phyloP scores from a whole-genome alignment of 495 filamentous ascomycete species.

The Penicillium angulare region DNA sequence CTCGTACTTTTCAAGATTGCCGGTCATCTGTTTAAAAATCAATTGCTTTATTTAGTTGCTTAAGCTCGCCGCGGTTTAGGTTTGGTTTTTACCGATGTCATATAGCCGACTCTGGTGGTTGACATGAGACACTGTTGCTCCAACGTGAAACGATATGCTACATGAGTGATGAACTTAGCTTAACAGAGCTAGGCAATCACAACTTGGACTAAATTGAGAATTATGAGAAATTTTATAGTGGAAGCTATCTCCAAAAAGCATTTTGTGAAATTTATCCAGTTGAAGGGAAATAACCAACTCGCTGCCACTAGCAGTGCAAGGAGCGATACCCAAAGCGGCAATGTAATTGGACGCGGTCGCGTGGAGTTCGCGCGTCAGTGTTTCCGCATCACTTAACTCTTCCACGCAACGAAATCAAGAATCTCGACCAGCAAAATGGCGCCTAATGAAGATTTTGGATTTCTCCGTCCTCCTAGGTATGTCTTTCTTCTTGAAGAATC shows the following conservation, averaged over 20 bases:
- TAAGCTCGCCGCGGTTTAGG: background rate
- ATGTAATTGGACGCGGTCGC: constrained; percentile 33
- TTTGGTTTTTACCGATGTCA: background rate
- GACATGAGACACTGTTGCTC: too few species aligned
- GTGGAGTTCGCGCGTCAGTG: constrained; percentile 15
- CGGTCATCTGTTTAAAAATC: background rate
- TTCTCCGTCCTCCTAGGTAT: constrained; percentile 40
- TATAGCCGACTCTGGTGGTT: background rate
- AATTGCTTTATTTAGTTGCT: too few species aligned
- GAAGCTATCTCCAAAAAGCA: background rate
- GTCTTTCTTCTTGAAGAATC: background rate
- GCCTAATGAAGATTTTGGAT: constrained; percentile 27
- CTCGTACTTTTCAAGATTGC: too few species aligned
- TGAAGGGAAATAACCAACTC: background rate
- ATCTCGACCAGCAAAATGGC: constrained; percentile 26
- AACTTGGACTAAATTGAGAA: too few species aligned
- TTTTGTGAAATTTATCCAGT: background rate
- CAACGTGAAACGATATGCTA: too few species aligned
- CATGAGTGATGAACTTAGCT: too few species aligned
- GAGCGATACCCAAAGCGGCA: constrained; percentile 20
- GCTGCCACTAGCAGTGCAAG: too few species aligned
- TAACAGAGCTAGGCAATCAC: background rate
- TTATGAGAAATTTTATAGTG: background rate
- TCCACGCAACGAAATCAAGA: background rate
- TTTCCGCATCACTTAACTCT: constrained; percentile 8